Evolutionary conservation across 192 early-diverging fungal species (phyloP), one percentile per base, ranked within the genome.

Genomic region (Chytriomyces confervae): DNA sequence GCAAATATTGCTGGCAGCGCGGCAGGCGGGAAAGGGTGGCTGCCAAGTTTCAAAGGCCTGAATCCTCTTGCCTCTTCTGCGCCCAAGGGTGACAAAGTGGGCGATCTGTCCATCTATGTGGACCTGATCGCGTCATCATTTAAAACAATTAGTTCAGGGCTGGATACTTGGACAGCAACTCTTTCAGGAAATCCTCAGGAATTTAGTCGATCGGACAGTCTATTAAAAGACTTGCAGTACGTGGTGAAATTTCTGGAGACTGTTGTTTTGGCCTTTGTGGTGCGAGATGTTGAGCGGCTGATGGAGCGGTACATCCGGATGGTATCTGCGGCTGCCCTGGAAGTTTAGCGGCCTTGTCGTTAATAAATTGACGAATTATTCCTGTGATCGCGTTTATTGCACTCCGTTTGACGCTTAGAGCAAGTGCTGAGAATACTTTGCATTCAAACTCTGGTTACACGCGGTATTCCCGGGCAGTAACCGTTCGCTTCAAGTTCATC

Each of bases 21-120:
- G 2, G 13, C 20, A 57, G 53, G 53, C 3, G 53, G 53, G 1
- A 20, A 20, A 5, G 53, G 53, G 1, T 57, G 53, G 53, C 53
- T 57, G 20, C 20, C 53, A 20, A 36, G 36, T 36, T 36, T 36
- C 36, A 57, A 57, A 5, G 53, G 13, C 16, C 20, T 57, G 13
- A 57, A 57, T 5, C 53, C 53, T 20, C 13, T 57, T 20, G 48
- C 45, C 3, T 45, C 23, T 44, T 29, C 50, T 7, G 45, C 53
- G 9, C 69, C 69, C 1, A 70, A 70, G 27, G 69, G 69, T 53
- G 69, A 70, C 46, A 70, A 70, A 45, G 69, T 70, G 20, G 23
- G 10, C 9, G 69, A 70, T 51, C 50, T 53, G 46, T 16, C 49
- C 3, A 9, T 20, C 7, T 70, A 70, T 53, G 20, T 51, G 11